Percentiles rank a stretch among this genome's conserved stretches.
Conservation (phyloP, 108 stramenopile species). For the Parmales sp. region DNA sequence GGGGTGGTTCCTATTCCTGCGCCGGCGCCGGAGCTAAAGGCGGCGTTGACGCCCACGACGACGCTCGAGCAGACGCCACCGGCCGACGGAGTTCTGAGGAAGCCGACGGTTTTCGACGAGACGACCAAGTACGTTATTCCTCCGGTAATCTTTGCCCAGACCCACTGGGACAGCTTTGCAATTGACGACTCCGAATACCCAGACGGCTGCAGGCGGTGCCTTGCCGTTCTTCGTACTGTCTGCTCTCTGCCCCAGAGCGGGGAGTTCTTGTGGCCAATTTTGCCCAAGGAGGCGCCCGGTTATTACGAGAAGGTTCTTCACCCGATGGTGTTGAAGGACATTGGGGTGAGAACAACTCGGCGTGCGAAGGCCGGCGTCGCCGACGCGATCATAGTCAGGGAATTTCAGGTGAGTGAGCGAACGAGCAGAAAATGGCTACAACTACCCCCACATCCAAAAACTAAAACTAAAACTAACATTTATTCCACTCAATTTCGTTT, state of each 20-base stretch:
- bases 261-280: slow-evolving; percentile 68
- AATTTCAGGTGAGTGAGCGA: not conserved
- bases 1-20: too few species aligned
- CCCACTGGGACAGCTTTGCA: slow-evolving; percentile 64
- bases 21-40: too few species aligned
- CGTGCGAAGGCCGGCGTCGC: slow-evolving; percentile 29
- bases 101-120: too few species aligned
- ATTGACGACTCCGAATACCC: slow-evolving; percentile 60
- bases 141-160: slow-evolving; percentile 17
- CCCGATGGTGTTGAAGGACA: slow-evolving; percentile 62
- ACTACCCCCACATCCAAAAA: too few species aligned
- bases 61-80: too few species aligned
- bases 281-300: slow-evolving; percentile 63
- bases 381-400: not conserved
- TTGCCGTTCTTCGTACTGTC: slow-evolving; percentile 64
- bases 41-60: too few species aligned
- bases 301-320: slow-evolving; percentile 71
- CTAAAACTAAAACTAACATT: not conserved
- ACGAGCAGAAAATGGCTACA: too few species aligned
- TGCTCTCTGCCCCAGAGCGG: slow-evolving; percentile 48
- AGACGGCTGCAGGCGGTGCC: slow-evolving; percentile 66
- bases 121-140: too few species aligned
- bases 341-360: too few species aligned
- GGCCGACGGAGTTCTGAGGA: too few species aligned
- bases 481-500: too few species aligned